Conservation (phyloP, 345 rosid species). For the Populus pruinosa region DNA sequence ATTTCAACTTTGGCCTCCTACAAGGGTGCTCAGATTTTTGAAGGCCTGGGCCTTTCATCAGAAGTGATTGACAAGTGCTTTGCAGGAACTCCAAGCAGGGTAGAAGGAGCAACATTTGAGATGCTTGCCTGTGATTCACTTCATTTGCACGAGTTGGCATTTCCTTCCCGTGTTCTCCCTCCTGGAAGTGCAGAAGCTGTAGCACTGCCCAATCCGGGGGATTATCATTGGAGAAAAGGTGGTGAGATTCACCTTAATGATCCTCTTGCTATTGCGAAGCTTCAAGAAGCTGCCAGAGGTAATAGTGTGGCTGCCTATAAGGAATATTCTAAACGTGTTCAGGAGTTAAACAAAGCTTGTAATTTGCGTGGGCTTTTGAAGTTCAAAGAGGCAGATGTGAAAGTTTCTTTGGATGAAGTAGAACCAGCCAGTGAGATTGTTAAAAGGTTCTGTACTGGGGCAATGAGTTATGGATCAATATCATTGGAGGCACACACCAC, state of each 20-base stretch:
- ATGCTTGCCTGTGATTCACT: constrained; percentile 89
- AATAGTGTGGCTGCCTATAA: constrained; percentile 93
- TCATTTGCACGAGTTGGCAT: constrained; percentile 83
- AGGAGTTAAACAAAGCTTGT: constrained; percentile 83
- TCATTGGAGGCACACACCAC: constrained; percentile 91
- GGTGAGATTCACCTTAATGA: constrained; percentile 98
- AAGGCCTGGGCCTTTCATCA: constrained; percentile 95
- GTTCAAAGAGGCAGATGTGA: constrained; percentile 62
- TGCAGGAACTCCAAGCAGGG: constrained; percentile 98
- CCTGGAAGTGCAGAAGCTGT: constrained; percentile 97
- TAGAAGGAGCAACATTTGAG: constrained; percentile 98
- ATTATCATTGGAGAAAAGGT: constrained; percentile 96
- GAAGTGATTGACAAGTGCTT: constrained; percentile 97
- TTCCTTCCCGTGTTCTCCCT: constrained; percentile 63
- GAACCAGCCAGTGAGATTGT: constrained; percentile 98
- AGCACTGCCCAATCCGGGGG: constrained; percentile 92
- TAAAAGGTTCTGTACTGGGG: constrained; percentile 96
- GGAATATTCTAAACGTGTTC: constrained; percentile 87
- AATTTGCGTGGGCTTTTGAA: constrained; percentile 91
- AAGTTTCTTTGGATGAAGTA: constrained; percentile 77
- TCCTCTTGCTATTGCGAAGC: constrained; percentile 91
- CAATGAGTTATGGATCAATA: constrained; percentile 99
- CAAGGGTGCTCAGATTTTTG: constrained; percentile 99
- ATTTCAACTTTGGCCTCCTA: constrained; percentile 96
- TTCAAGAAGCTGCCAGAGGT: constrained; percentile 90